Evolutionary conservation across 768 basidiomycete species (phyloP), one percentile per base, ranked within the genome.

Genomic region (Tricholoma furcatifolium): DNA sequence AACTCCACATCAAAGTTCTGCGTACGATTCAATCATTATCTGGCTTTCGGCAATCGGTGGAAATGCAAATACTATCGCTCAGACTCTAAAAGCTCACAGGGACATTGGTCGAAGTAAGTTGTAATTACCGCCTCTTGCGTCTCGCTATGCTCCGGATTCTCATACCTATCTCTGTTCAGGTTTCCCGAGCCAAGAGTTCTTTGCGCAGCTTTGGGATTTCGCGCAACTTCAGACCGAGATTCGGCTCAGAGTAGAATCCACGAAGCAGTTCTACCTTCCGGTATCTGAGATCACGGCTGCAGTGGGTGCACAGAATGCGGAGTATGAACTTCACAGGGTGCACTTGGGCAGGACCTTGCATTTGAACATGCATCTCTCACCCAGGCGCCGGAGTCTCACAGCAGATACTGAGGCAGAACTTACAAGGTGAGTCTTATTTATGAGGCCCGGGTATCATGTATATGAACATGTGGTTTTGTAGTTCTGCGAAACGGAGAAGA

Each of bases 161-260:
- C 11, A 43, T 23, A 32, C 30, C n/a, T 51, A 8, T 11, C 17
- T 38, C 36, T 43, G 46, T 27, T 1, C 47, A 78, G 76, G 74
- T 17, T 81, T 80, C 55, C 78, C 78, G n/a, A 61, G 74, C 6
- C 65, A 68, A 32, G 70, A 73, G 15, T 82, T 84, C 57, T 58
- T 82, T 17, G 75, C 79, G 23, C 78, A 81, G 38, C 61, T 83
- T 4, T 74, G 74, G 53, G 69, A 71, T 27, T 66, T 83, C 23
- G 69, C 66, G 9, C 68, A 71, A 55, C 65, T 66, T 17, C 65
- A 72, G 17, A 57, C 62, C 10, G 65, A 66, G 43, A 55, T 41
- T 1, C 49, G 49, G 9, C 32, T 56, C 17, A 45, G 54, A 18
- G 50, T 43, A 30, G 51, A 50, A 43, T 41, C 59, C 14, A 18